These are phyloP conservation scores for Rhodofomes roseus DNA, from an alignment of 1,284 basidiomycete genomes.

Conservation along the genomic window DNA sequence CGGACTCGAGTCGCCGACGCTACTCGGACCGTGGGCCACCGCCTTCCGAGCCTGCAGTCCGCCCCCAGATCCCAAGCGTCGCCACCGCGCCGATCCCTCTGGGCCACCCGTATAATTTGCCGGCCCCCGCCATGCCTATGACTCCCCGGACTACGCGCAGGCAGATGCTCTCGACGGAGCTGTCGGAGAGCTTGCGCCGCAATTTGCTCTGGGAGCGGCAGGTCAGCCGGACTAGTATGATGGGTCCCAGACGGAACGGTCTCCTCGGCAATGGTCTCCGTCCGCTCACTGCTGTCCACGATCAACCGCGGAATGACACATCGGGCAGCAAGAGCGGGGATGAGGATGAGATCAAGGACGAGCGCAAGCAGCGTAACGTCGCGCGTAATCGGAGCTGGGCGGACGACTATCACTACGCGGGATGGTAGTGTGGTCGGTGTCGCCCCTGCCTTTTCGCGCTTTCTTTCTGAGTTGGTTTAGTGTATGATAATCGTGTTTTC, in stretches of 20 bases:
- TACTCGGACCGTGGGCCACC: conserved; percentile 25
- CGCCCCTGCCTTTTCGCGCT: background rate
- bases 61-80: conserved; percentile 24
- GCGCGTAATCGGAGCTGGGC: conserved; percentile 67
- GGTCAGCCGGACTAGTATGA: conserved; percentile 50
- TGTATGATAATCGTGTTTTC: conserved; percentile 7
- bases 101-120: conserved; percentile 72
- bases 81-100: conserved; percentile 52
- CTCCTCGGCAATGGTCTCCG: conserved; percentile 33
- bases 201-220: conserved; percentile 86
- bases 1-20: conserved; percentile 33
- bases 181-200: conserved; percentile 80
- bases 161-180: conserved; percentile 80
- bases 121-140: conserved; percentile 63
- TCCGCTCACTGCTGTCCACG: conserved; percentile 37
- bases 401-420: conserved; percentile 61
- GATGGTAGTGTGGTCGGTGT: conserved; percentile 45
- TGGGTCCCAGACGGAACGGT: conserved; percentile 32
- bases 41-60: conserved; percentile 17
- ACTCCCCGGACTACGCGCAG: conserved; percentile 83
- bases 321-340: conserved; percentile 13
- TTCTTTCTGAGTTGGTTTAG: conserved; percentile 4
- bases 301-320: conserved; percentile 23
- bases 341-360: conserved; percentile 31
- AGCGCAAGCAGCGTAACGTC: conserved; percentile 40